phyloP scores from a whole-genome alignment of 2,329 filamentous ascomycete genomes.

The Cryphonectria carpinicola region DNA sequence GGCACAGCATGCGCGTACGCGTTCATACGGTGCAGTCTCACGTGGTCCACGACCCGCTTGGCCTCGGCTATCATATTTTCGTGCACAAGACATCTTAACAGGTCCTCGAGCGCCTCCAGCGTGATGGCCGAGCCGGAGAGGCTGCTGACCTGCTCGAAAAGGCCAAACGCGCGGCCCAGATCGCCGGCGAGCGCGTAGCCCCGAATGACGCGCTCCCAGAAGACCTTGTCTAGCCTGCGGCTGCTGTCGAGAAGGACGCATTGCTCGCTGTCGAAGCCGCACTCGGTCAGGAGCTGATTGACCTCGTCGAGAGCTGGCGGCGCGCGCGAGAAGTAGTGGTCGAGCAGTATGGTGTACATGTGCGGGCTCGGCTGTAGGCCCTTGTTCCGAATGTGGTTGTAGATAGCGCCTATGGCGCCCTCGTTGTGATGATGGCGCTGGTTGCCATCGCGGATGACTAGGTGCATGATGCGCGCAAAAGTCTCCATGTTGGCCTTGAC shows the following conservation, averaged over 20 bases:
- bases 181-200: constrained; percentile 64
- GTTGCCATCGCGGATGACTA: constrained; percentile 51
- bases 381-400: constrained; percentile 62
- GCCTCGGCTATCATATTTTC: constrained; percentile 33
- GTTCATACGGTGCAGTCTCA: constrained; percentile 34
- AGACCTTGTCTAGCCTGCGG: constrained; percentile 56
- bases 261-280: constrained; percentile 44
- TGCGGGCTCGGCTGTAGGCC: constrained; percentile 61
- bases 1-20: constrained; percentile 25
- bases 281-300: constrained; percentile 63
- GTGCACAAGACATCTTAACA: constrained; percentile 42
- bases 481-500: constrained; percentile 64
- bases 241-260: constrained; percentile 28
- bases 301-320: constrained; percentile 65
- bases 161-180: constrained; percentile 50
- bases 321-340: constrained; percentile 64
- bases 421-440: constrained; percentile 34
- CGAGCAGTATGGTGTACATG: constrained; percentile 75
- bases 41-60: constrained; percentile 34
- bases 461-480: constrained; percentile 73
- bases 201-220: constrained; percentile 73
- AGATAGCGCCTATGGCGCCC: constrained; percentile 58
- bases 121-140: constrained; percentile 45
- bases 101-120: constrained; percentile 47
- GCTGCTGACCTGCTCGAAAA: constrained; percentile 51